A percentile compares a stretch with the other conserved stretches of the same genome.
These are phyloP conservation scores for Rheum nobile DNA, from an alignment of 148 eudicot species.

Conservation along the genomic window DNA sequence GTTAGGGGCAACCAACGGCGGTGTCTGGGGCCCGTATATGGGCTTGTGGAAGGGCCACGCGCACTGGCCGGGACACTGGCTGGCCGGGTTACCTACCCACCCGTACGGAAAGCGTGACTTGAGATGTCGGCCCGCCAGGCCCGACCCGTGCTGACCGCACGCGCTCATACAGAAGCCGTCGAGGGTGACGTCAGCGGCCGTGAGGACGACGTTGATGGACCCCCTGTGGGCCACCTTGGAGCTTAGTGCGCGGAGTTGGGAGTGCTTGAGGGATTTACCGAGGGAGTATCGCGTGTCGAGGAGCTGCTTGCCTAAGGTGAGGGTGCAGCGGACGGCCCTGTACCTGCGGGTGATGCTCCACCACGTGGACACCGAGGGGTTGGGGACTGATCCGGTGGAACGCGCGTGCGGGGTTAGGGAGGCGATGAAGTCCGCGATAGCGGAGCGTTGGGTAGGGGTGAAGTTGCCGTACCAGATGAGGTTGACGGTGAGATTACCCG, in stretches of 20 bases:
- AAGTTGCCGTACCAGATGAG: slow-evolving; percentile 42
- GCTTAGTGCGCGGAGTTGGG: neutral
- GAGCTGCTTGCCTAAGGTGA: neutral
- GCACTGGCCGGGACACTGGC: neutral
- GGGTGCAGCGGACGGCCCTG: too few species aligned
- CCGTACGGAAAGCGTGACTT: too few species aligned
- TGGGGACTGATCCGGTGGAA: too few species aligned
- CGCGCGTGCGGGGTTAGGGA: slow-evolving; percentile 16
- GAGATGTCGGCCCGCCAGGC: neutral
- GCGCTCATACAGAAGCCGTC: neutral
- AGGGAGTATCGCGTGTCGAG: neutral
- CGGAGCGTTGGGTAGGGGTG: slow-evolving; percentile 24
- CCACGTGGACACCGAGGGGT: neutral
- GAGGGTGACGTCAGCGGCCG: neutral
- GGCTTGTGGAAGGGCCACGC: slow-evolving; percentile 52
- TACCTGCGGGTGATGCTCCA: neutral
- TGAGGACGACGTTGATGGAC: neutral
- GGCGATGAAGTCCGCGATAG: slow-evolving; percentile 30
- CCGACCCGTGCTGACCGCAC: neutral
- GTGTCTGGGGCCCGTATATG: slow-evolving; percentile 49
- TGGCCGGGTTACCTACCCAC: neutral
- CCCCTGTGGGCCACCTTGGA: too few species aligned
- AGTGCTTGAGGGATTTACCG: neutral
- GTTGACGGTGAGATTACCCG: slow-evolving; percentile 28
- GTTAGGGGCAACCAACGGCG: slow-evolving; percentile 41